Conservation (phyloP, 768 basidiomycete genomes). For the Rubroboletus pulcherrimus region DNA sequence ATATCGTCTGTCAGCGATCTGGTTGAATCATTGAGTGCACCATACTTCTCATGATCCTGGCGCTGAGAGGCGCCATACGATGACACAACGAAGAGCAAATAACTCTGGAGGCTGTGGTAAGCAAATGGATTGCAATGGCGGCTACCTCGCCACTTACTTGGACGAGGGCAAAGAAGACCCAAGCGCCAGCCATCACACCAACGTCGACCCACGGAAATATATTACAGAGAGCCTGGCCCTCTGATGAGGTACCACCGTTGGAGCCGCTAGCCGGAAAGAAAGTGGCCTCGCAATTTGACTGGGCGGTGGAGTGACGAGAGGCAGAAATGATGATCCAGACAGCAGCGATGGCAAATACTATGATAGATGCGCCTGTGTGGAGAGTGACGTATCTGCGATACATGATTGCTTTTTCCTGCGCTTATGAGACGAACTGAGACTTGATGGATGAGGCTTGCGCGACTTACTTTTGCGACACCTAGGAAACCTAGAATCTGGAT, state of each 20-base stretch:
- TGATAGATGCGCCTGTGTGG: constrained; percentile 50
- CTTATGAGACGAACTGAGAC: constrained; percentile 2
- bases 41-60: constrained; percentile 78
- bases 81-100: constrained; percentile 45
- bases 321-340: constrained; percentile 84
- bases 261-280: constrained; percentile 47
- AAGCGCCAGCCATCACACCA: constrained; percentile 87
- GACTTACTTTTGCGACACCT: constrained; percentile 68
- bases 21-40: constrained; percentile 60
- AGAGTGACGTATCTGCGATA: constrained; percentile 69
- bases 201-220: constrained; percentile 92
- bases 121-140: neutral
- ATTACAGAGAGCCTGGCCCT: constrained; percentile 75
- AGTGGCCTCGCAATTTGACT: constrained; percentile 55
- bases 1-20: constrained; percentile 55
- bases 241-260: constrained; percentile 32
- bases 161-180: constrained; percentile 73
- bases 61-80: constrained; percentile 73
- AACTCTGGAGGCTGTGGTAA: constrained; percentile 38
- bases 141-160: constrained; percentile 50
- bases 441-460: neutral
- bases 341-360: constrained; percentile 71
- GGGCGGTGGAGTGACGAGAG: constrained; percentile 66
- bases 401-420: constrained; percentile 61
- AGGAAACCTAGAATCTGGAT: constrained; percentile 83